Percentiles rank a stretch among this genome's conserved stretches.
Evolutionary conservation across 257 asterid genomes (phyloP).

Genomic region (Capsicum pubescens): DNA sequence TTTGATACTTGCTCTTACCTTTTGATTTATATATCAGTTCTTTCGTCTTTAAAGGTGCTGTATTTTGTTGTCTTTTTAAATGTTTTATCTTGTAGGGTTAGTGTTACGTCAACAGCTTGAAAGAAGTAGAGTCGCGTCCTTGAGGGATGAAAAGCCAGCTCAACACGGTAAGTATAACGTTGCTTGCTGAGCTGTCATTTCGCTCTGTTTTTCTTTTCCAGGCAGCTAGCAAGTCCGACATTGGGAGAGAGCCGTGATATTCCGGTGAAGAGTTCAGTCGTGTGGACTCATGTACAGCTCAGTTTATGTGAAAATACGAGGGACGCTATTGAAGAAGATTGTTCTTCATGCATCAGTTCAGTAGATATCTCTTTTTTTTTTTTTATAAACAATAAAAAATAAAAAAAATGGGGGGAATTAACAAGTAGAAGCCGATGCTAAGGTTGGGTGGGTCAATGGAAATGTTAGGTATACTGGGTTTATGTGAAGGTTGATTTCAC

Average conservation of each 20-base stretch:
- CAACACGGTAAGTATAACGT: slow-evolving; percentile 29
- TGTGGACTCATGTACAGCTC: slow-evolving; percentile 17
- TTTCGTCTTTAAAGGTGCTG: slow-evolving; percentile 40
- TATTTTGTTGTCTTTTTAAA: slow-evolving; percentile 27
- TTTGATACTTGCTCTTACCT: slow-evolving; percentile 27
- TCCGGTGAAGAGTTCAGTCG: neutral
- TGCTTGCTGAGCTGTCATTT: slow-evolving; percentile 35
- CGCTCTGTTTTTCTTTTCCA: slow-evolving; percentile 27
- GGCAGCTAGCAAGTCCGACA: neutral
- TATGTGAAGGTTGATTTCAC: neutral
- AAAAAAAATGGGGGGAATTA: neutral
- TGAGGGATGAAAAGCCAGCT: slow-evolving; percentile 31
- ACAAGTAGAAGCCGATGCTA: neutral
- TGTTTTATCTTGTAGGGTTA: slow-evolving; percentile 13
- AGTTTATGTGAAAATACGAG: neutral
- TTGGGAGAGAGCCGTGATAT: neutral
- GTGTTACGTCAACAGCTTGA: slow-evolving; percentile 33
- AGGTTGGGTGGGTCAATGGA: neutral
- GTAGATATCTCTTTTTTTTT: neutral
- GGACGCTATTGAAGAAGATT: neutral
- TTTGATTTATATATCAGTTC: slow-evolving; percentile 17
- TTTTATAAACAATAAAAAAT: too few species aligned
- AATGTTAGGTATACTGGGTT: neutral
- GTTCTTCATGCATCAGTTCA: neutral
- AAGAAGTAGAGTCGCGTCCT: neutral